phyloP scores from a whole-genome alignment of 495 filamentous ascomycete species.

The Penicillium ochrochloron region DNA sequence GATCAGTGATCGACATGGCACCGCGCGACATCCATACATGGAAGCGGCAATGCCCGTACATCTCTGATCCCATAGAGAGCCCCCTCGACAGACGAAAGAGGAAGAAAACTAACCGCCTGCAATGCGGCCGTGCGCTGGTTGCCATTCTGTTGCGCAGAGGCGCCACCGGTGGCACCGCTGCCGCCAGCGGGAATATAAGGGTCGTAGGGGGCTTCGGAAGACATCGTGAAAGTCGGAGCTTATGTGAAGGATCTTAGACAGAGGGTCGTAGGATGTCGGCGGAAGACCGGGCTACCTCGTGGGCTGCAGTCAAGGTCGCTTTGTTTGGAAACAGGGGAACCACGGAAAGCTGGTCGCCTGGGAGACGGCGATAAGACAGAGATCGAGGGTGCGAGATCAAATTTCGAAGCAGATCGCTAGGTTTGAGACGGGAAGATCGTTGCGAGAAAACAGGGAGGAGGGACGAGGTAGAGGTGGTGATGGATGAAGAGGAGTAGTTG shows the following conservation, averaged over 20 bases:
- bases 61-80: not conserved
- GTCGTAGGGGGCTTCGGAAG: constrained; percentile 79
- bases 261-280: constrained; percentile 14
- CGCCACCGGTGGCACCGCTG: constrained; percentile 51
- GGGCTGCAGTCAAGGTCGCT: constrained; percentile 29
- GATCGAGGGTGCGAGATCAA: constrained; percentile 1
- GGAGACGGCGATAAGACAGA: constrained; percentile 7
- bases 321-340: constrained; percentile 27
- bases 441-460: constrained; percentile 20
- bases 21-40: constrained; percentile 7
- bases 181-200: constrained; percentile 83
- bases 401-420: constrained; percentile 10
- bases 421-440: constrained; percentile 17
- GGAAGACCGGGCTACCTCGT: constrained; percentile 19
- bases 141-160: constrained; percentile 60
- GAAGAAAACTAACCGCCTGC: constrained; percentile 69
- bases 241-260: constrained; percentile 23
- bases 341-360: constrained; percentile 13
- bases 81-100: not conserved
- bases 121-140: constrained; percentile 71
- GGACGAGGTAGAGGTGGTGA: constrained; percentile 21
- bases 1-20: constrained; percentile 4
- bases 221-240: constrained; percentile 51
- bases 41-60: not conserved
- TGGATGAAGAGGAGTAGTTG: constrained; percentile 6